Conservation (phyloP, 2,329 filamentous ascomycete species). For the Phaeosphaeriaceae sp. region DNA sequence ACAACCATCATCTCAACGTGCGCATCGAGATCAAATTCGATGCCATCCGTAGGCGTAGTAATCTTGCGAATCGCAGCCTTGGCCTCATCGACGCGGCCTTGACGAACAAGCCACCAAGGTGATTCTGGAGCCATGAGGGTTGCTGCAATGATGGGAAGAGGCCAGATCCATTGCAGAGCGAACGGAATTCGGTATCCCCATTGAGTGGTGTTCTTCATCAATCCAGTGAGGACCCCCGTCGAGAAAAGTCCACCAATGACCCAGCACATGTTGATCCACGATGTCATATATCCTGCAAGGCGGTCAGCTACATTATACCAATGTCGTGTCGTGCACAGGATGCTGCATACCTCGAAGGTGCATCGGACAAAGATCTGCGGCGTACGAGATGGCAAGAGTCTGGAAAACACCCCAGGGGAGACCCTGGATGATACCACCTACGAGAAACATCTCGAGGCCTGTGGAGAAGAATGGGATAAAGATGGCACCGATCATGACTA, state of each 20-base stretch:
- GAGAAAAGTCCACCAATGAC: conserved; percentile 70
- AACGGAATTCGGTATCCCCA: conserved; percentile 71
- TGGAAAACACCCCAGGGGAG: conserved; percentile 54
- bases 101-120: conserved; percentile 51
- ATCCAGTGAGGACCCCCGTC: conserved; percentile 71
- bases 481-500: conserved; percentile 29
- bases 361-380: conserved; percentile 67
- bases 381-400: conserved; percentile 33
- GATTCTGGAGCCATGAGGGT: conserved; percentile 73
- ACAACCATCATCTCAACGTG: conserved; percentile 89
- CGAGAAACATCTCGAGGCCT: conserved; percentile 62
- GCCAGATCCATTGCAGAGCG: conserved; percentile 78
- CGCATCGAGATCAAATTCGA: conserved; percentile 47
- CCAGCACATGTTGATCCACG: conserved; percentile 78
- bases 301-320: not conserved
- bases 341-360: conserved; percentile 60
- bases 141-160: conserved; percentile 68
- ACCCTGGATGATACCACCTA: conserved; percentile 60
- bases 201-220: conserved; percentile 67
- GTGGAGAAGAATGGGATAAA: conserved; percentile 38
- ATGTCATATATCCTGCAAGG: conserved; percentile 46
- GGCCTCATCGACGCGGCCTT: conserved; percentile 67
- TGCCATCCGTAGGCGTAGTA: conserved; percentile 55
- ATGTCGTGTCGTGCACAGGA: not conserved
- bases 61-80: conserved; percentile 69